These are phyloP conservation scores for Elasticomyces elasticus DNA, from an alignment of 495 filamentous ascomycete species.

Conservation along the genomic window DNA sequence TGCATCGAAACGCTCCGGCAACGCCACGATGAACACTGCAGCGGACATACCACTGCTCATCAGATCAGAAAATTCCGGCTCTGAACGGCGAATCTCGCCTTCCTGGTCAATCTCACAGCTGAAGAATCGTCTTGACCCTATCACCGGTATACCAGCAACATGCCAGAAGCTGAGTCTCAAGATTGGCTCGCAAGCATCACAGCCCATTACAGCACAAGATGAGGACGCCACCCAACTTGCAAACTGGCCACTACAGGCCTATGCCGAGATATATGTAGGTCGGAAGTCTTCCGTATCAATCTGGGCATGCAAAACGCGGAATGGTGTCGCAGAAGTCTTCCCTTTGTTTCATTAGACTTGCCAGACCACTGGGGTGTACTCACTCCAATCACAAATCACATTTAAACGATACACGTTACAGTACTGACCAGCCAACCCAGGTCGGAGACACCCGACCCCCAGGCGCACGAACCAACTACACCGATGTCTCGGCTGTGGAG, in stretches of 20 bases:
- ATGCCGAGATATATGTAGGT: conserved; percentile 71
- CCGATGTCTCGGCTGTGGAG: conserved; percentile 64
- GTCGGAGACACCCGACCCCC: conserved; percentile 70
- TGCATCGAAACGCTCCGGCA: not conserved
- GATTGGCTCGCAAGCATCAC: conserved; percentile 42
- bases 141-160: conserved; percentile 81
- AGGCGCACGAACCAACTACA: conserved; percentile 61
- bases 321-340: not conserved
- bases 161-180: conserved; percentile 64
- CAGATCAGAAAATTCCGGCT: conserved; percentile 60
- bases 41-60: conserved; percentile 77
- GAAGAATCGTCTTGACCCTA: conserved; percentile 80
- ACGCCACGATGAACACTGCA: conserved; percentile 12
- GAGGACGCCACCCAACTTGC: conserved; percentile 55
- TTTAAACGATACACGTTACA: not conserved
- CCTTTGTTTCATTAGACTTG: too few relatives aligned
- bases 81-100: conserved; percentile 82
- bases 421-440: conserved; percentile 37
- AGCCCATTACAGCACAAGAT: conserved; percentile 51
- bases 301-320: not conserved
- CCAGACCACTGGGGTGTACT: not conserved
- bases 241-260: conserved; percentile 55
- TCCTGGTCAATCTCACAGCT: conserved; percentile 84
- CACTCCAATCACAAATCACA: not conserved
- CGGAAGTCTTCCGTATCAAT: not conserved